Evolutionary conservation across 2,329 filamentous ascomycete species (phyloP).

Genomic region (Daldinia eschscholtzii): DNA sequence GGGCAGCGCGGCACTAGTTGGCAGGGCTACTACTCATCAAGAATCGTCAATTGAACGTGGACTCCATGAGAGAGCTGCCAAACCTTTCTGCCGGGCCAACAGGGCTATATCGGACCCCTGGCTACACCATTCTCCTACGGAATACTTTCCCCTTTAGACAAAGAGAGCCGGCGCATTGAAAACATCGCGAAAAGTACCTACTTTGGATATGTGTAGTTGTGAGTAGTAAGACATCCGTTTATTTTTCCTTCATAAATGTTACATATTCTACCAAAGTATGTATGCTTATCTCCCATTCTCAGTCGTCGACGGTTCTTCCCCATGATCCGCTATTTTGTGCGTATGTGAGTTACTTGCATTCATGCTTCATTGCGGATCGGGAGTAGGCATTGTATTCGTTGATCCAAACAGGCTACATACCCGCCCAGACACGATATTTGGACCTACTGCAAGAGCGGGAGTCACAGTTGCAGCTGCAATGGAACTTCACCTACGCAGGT

Average conservation of each 20-base stretch:
- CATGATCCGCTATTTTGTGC: slow-evolving; percentile 33
- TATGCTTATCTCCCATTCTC: slow-evolving; percentile 17
- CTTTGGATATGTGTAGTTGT: neutral
- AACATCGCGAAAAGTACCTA: slow-evolving; percentile 20
- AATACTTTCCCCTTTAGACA: slow-evolving; percentile 36
- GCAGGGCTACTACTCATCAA: slow-evolving; percentile 28
- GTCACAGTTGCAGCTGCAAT: slow-evolving; percentile 43
- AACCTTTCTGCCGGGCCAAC: slow-evolving; percentile 29
- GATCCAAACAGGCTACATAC: slow-evolving; percentile 27
- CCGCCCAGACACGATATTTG: neutral
- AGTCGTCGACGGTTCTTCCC: slow-evolving; percentile 17
- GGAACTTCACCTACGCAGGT: slow-evolving; percentile 46
- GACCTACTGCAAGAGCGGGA: slow-evolving; percentile 41
- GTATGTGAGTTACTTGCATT: slow-evolving; percentile 37
- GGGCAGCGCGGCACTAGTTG: slow-evolving; percentile 22
- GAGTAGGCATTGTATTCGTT: slow-evolving; percentile 18
- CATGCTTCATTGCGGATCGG: slow-evolving; percentile 23
- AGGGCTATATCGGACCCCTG: slow-evolving; percentile 30
- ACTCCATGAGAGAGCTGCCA: slow-evolving; percentile 24
- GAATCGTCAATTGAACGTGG: slow-evolving; percentile 13
- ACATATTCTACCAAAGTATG: neutral
- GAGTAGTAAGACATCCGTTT: neutral
- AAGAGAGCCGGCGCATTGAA: slow-evolving; percentile 8
- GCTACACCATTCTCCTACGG: slow-evolving; percentile 27
- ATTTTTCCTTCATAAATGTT: neutral